Evolutionary conservation across 1,284 basidiomycete species (phyloP).

Genomic region (Crepidotus sp.): DNA sequence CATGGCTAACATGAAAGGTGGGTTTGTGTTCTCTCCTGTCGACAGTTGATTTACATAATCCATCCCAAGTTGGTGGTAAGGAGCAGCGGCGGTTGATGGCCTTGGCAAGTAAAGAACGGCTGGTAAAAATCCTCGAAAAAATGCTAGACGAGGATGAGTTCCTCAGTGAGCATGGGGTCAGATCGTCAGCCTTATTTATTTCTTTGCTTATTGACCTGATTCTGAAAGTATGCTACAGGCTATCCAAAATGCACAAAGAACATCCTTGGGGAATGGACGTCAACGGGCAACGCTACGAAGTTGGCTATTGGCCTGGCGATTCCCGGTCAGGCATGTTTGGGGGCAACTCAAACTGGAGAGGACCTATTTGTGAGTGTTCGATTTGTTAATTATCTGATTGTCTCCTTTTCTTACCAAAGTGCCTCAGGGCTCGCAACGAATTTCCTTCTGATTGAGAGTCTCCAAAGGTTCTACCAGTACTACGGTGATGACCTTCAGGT

Average conservation of each 20-base stretch:
- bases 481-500: constrained; percentile 81
- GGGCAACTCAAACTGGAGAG: constrained; percentile 96
- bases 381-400: neutral
- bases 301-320: constrained; percentile 97
- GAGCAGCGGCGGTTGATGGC: constrained; percentile 86
- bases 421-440: constrained; percentile 82
- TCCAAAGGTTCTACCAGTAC: constrained; percentile 97
- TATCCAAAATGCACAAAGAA: constrained; percentile 86
- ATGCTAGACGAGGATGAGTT: constrained; percentile 98
- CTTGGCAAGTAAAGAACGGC: constrained; percentile 84
- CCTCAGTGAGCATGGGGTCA: constrained; percentile 87
- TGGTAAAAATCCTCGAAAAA: constrained; percentile 84
- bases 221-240: constrained; percentile 30
- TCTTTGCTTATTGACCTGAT: neutral
- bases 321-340: constrained; percentile 98
- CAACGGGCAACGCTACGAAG: constrained; percentile 84
- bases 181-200: constrained; percentile 66
- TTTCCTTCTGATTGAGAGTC: constrained; percentile 86
- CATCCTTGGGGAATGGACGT: constrained; percentile 94
- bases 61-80: constrained; percentile 55
- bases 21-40: constrained; percentile 10
- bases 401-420: neutral
- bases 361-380: constrained; percentile 54
- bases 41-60: constrained; percentile 11
- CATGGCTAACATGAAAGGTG: constrained; percentile 94